phyloP scores from a whole-genome alignment of 140 eudicot species.

The Flaveria floridana region DNA sequence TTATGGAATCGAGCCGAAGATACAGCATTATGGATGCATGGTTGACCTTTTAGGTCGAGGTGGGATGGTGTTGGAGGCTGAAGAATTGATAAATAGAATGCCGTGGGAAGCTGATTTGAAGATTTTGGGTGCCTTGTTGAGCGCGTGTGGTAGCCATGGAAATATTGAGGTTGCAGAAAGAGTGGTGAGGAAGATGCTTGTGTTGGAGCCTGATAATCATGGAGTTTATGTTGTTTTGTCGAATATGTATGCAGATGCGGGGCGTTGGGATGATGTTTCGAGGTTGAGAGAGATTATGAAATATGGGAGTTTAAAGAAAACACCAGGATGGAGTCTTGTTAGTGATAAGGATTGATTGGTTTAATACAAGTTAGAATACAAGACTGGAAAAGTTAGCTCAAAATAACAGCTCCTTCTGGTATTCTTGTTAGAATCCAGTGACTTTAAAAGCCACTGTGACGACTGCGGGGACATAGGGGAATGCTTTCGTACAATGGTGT shows the following conservation, averaged over 20 bases:
- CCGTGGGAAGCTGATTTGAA: slow-evolving; percentile 68
- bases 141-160: slow-evolving; percentile 65
- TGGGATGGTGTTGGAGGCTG: slow-evolving; percentile 75
- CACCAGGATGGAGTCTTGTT: slow-evolving; percentile 69
- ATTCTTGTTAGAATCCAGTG: neutral
- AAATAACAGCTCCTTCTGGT: neutral
- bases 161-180: slow-evolving; percentile 75
- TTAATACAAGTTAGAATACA: neutral
- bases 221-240: slow-evolving; percentile 79
- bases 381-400: neutral
- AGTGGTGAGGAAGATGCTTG: slow-evolving; percentile 58
- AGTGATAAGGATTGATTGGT: slow-evolving; percentile 28
- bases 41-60: slow-evolving; percentile 73
- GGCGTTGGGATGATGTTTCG: slow-evolving; percentile 87
- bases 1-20: slow-evolving; percentile 59
- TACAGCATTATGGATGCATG: slow-evolving; percentile 86
- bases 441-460: neutral
- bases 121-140: slow-evolving; percentile 77
- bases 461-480: neutral
- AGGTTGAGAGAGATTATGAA: slow-evolving; percentile 68
- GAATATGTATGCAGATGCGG: slow-evolving; percentile 82
- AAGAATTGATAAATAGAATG: slow-evolving; percentile 65
- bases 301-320: slow-evolving; percentile 59
- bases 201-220: slow-evolving; percentile 65
- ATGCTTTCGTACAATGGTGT: neutral